Base-by-base conservation (phyloP, 306 rosid species). In the Quercus ilex region DNA sequence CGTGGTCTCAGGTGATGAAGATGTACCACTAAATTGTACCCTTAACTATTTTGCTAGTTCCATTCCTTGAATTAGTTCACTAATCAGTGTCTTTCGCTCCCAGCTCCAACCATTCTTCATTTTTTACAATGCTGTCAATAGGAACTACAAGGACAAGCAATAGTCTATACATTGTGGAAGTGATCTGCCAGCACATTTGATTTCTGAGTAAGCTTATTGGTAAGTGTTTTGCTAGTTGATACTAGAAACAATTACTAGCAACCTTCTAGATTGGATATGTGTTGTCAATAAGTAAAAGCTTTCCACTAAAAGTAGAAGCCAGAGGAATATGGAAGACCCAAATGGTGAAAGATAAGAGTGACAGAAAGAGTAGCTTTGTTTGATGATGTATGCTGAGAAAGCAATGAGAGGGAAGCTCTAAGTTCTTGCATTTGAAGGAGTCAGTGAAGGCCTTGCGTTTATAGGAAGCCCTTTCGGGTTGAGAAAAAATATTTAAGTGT, bases 11-110 rank as follows among this genome's bases (percentile, higher is more conserved):
- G 19, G 55, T 3, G 85, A 77, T 57, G 90, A 85, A 69, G 87
- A 69, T 35, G 73, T 51, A 33, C 82, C 52, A 56, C 51, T 72
- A 62, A 90, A 78, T 25, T 87, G 87, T 73, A 52, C 82, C 82
- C 84, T 83, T 84, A 94, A 73, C 86, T 84, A 90, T 79, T 83
- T 90, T 7, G 92, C 92, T 7, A 89, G 74, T 73, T 94, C 92
- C 93, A 90, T 74, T 20, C 97, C 98, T 76, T 90, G 84, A 83
- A 85, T 63, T 20, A 93, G 88, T 88, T 90, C 96, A 35, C 77
- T 84, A 5, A 80, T 41, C 4, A 94, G 87, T 76, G 87, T 78
- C 15, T 77, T 83, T 78, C 84, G 91, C 80, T 92, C 92, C 89
- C 84, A 84, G 49, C 81, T 76, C 82, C 59, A 62, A 18, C 83